phyloP scores from a whole-genome alignment of 1,139 yeast genomes.

The Kurtzmaniella quercitrusa region DNA sequence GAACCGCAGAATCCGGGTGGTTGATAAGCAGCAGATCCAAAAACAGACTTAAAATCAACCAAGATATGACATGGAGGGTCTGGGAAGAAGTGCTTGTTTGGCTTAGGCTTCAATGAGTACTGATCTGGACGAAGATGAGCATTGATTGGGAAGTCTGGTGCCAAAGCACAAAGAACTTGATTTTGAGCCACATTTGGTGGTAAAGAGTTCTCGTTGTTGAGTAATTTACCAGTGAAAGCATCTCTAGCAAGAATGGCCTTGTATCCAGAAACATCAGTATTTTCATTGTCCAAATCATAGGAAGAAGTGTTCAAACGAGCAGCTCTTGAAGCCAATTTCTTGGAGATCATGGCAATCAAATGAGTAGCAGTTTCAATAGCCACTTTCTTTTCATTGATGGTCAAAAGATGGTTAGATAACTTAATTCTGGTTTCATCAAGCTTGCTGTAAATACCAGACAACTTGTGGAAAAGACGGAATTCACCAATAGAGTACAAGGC shows the following conservation, averaged over 20 bases:
- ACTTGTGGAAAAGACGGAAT: slow-evolving; percentile 53
- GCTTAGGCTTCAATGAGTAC: slow-evolving; percentile 39
- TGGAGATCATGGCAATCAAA: slow-evolving; percentile 62
- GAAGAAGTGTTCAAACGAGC: slow-evolving; percentile 36
- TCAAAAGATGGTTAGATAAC: slow-evolving; percentile 52
- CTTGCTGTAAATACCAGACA: slow-evolving; percentile 50
- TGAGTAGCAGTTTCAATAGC: slow-evolving; percentile 60
- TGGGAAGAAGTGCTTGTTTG: slow-evolving; percentile 42
- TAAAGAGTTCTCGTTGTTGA: slow-evolving; percentile 34
- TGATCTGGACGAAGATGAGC: slow-evolving; percentile 29
- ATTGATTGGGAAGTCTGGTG: slow-evolving; percentile 67
- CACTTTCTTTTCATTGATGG: slow-evolving; percentile 50
- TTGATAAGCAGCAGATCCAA: slow-evolving; percentile 55
- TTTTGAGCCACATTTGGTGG: slow-evolving; percentile 65
- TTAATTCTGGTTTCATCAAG: slow-evolving; percentile 63
- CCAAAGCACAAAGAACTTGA: slow-evolving; percentile 68
- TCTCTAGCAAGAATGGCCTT: slow-evolving; percentile 69
- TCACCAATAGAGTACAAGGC: slow-evolving; percentile 71
- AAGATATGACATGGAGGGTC: slow-evolving; percentile 71
- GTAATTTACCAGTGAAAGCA: slow-evolving; percentile 57
- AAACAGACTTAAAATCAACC: slow-evolving; percentile 74
- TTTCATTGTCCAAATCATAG: slow-evolving; percentile 38
- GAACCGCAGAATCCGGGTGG: slow-evolving; percentile 70
- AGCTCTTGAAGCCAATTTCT: slow-evolving; percentile 51
- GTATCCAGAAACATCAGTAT: slow-evolving; percentile 70